Evolutionary conservation across 2,329 filamentous ascomycete genomes (phyloP).

Genomic region (Diaporthe australafricana): DNA sequence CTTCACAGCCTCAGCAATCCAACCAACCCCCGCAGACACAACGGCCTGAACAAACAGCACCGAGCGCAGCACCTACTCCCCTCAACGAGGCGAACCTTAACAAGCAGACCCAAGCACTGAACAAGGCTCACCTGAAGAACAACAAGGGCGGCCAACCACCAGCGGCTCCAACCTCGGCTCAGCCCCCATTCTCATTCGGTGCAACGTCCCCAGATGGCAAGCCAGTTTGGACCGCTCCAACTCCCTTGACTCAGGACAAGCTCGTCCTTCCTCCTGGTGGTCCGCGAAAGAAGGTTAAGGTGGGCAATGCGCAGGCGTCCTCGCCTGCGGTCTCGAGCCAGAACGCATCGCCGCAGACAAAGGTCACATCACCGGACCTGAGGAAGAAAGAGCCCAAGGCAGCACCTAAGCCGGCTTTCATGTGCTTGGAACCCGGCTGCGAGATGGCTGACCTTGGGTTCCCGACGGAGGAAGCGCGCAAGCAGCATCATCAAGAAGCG

Average conservation of each 20-base stretch:
- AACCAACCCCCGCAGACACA: slow-evolving; percentile 40
- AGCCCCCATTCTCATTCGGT: slow-evolving; percentile 68
- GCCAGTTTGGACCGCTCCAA: slow-evolving; percentile 65
- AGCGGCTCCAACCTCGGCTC: slow-evolving; percentile 67
- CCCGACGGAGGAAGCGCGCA: slow-evolving; percentile 64
- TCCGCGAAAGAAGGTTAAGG: slow-evolving; percentile 66
- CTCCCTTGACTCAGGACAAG: slow-evolving; percentile 63
- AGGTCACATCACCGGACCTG: slow-evolving; percentile 60
- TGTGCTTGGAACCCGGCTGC: slow-evolving; percentile 67
- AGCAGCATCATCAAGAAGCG: slow-evolving; percentile 68
- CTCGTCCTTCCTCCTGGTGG: slow-evolving; percentile 64
- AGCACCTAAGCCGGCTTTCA: slow-evolving; percentile 55
- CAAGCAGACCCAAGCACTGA: slow-evolving; percentile 62
- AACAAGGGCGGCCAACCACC: slow-evolving; percentile 63
- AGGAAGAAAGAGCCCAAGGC: slow-evolving; percentile 48
- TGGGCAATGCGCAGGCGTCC: slow-evolving; percentile 50
- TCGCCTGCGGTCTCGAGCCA: slow-evolving; percentile 43
- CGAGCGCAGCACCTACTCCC: slow-evolving; percentile 24
- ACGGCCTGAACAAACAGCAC: slow-evolving; percentile 35
- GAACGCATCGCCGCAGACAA: slow-evolving; percentile 48
- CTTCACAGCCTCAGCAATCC: slow-evolving; percentile 35
- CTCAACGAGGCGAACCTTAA: slow-evolving; percentile 62
- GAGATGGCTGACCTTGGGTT: slow-evolving; percentile 63
- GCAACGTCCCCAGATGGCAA: slow-evolving; percentile 69
- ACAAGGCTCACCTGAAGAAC: slow-evolving; percentile 57